Base-by-base conservation (phyloP, 306 rosid genomes). In the Ceratonia siliqua region DNA sequence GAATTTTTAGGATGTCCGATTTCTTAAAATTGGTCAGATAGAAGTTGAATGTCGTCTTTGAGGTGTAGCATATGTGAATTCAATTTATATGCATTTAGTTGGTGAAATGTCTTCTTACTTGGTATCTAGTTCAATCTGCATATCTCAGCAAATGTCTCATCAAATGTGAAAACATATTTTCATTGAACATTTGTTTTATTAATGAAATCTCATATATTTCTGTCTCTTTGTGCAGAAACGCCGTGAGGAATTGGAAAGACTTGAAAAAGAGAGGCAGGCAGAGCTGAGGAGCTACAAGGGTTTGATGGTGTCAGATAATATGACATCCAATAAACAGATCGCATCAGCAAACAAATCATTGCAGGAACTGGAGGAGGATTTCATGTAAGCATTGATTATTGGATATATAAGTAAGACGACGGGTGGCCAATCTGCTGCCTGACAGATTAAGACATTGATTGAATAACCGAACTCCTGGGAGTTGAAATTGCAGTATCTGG, bases 291-390 rank as follows among this genome's bases (percentile, higher is more conserved):
- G 98, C 90, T 94, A 94, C 83, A 94, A 89, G 79, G 97, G 96
- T 62, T 79, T 94, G 86, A 94, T 94, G 97, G 91, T 88, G n/a
- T 82, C 96, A 5, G 97, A 89, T 62, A 94, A 94, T 20, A 91
- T 94, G 97, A 91, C 96, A 72, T 94, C 97, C 12, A 94, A 94
- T 89, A 94, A 94, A 74, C 83, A 89, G 62, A 82, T 89, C 73
- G 98, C 89, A 13, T 83, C 92, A 5, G 82, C 89, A 58, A 90
- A 83, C 90, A 94, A 91, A 84, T 88, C 98, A 24, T 59, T 94
- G 85, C 97, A 94, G 81, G 98, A 91, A 83, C 79, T 94, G 79
- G 98, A 94, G 82, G 98, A 94, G 1, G 98, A 94, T 78, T 94
- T 94, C 86, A 91, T 94, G 97, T 94, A 79, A 91, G 74, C 81